Percentiles rank a stretch among this genome's conserved stretches.
Evolutionary conservation across 2,329 filamentous ascomycete genomes (phyloP).

Genomic region (Pseudodiploospora longispora): DNA sequence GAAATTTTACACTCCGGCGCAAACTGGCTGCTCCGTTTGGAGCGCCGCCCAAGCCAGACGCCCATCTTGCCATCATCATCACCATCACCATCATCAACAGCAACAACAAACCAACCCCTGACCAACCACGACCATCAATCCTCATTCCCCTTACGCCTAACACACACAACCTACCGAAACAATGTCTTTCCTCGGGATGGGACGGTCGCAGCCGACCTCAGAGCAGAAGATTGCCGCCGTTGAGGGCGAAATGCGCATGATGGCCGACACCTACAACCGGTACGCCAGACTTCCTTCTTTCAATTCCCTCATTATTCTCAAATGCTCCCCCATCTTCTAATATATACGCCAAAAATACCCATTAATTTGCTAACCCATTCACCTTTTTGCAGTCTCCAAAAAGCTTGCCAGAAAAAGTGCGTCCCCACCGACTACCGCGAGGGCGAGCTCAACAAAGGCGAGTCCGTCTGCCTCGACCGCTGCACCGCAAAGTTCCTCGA

Average conservation of each 20-base stretch:
- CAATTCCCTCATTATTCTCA: neutral
- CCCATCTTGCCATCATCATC: neutral
- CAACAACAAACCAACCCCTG: neutral
- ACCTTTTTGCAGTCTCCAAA: slow-evolving; percentile 58
- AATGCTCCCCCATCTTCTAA: neutral
- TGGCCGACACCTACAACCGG: slow-evolving; percentile 98
- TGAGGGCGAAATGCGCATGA: slow-evolving; percentile 95
- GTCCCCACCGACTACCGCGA: slow-evolving; percentile 89
- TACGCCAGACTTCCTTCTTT: slow-evolving; percentile 32
- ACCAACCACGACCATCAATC: too few relatives aligned
- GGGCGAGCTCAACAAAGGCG: slow-evolving; percentile 95
- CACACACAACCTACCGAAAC: slow-evolving; percentile 15
- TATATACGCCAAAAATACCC: neutral
- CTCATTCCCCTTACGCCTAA: too few relatives aligned
- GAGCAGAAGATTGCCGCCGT: slow-evolving; percentile 96
- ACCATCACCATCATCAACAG: neutral
- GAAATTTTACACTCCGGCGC: too few relatives aligned
- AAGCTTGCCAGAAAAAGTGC: slow-evolving; percentile 90
- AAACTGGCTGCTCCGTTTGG: too few relatives aligned
- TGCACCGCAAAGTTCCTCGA: slow-evolving; percentile 99
- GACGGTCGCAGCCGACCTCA: slow-evolving; percentile 74
- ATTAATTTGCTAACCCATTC: neutral
- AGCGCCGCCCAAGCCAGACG: too few relatives aligned
- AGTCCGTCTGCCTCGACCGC: slow-evolving; percentile 95
- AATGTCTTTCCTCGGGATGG: slow-evolving; percentile 42